Base-by-base conservation (phyloP, 169 alveolate species). In the Babesia caballi region DNA sequence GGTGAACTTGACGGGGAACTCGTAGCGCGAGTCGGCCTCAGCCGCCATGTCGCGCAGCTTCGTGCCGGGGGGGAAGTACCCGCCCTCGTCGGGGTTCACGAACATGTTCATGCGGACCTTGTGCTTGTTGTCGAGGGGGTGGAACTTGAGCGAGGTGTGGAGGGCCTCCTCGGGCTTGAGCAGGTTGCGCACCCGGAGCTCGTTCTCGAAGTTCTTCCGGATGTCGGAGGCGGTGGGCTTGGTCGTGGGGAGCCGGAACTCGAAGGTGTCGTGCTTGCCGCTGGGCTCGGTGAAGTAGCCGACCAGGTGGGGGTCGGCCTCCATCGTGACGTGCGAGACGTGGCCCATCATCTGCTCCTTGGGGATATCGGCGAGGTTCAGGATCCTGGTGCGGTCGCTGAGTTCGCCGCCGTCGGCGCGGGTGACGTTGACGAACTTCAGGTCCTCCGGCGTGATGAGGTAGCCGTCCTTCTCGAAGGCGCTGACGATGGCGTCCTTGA, bases 1-100 rank as follows among this genome's bases (percentile, higher is more conserved):
- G 40, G 61, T 76, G 42, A 51, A 81, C 19, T 66, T 65, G 8
- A 81, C 61, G 0, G 76, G 76, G 32, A 81, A 49, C 41, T 71
- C 85, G 35, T 66, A 49, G 21, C 84, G 70, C 19, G 53, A 41
- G 23, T 81, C 88, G 0, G 84, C 73, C 50, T 81, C 88, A 6
- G 81, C 83, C 2, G 84, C 78, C 27, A 81, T 66, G 23, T 52
- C 66, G 12, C 71, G 69, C 21, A 76, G 77, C 44, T 73, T 81
- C 15, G 72, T 42, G n/a, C 88, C 88, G 15, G 84, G 35, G 15
- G 88, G 88, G 53, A 81, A 71, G 30, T 70, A 56, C n/a, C 87
- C 87, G 11, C 30, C 32, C 17, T 65, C 83, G 41, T 78, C 87
- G n/a, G 61, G 60, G 8, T 63, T 56, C 25, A 78, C 52, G 56